Evolutionary conservation across 805 yeast genomes (phyloP), one percentile per base, ranked within the genome.

Genomic region (Hanseniaspora osmophila): DNA sequence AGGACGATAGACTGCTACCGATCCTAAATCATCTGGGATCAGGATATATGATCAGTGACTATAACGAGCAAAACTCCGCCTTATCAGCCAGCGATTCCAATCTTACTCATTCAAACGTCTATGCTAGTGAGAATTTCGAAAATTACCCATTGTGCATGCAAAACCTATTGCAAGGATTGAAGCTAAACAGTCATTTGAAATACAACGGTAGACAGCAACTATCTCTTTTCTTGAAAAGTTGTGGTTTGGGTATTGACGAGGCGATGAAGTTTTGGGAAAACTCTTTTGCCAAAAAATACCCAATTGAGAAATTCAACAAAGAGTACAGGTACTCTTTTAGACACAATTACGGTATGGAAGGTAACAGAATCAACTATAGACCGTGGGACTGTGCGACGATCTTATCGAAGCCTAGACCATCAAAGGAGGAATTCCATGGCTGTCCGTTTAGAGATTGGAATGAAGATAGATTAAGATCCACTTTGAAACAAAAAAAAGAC

Each of bases 341-440:
- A 49, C 96, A 92, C 62, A 74, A 73, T 50, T 92, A 90, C 60
- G 99, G 97, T 42, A 68, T 85, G 47, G 96, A 85, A 64, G 99
- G 98, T 53, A 80, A 81, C 11, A 68, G 95, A 49, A 81, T 77
- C 54, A 84, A 86, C 54, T 87, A 86, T 63, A 75, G 75, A 54
- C 95, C 97, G 2, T 75, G 82, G 80, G 83, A 80, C 58, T 92
- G 96, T 66, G 74, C 77, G 37, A 77, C 80, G 1, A 85, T 92
- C 38, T 62, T 85, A 47, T 69, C 77, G 27, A 79, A 79, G 52
- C 85, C 86, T 7, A 73, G 78, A 51, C 87, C 94, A 0, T 67
- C 68, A 10, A 69, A 72, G 42, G 72, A 70, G 38, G 95, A 88
- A 52, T 73, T 66, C 48, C 96, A 90, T 58, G 98, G 98, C 2